A percentile compares a stretch with the other conserved stretches of the same genome.
phyloP scores from a whole-genome alignment of 1,284 basidiomycete species.

The Ustilago crameri region DNA sequence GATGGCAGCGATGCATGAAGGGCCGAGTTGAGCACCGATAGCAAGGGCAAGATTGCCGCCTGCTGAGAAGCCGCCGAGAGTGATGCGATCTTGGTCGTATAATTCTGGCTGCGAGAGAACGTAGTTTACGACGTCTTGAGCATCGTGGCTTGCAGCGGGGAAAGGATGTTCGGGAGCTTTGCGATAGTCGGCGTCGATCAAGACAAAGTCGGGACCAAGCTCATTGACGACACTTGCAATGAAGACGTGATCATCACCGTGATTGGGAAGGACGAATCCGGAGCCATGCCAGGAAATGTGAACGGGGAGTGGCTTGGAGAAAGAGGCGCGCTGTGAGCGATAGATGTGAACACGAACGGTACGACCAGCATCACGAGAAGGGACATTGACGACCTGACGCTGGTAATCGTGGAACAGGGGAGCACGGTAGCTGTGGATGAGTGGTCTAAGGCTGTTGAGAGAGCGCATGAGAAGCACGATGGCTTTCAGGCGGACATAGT shows the following conservation, averaged over 20 bases:
- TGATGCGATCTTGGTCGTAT: constrained; percentile 44
- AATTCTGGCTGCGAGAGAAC: constrained; percentile 36
- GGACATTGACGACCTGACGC: constrained; percentile 31
- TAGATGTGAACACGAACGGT: constrained; percentile 49
- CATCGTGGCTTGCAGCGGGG: constrained; percentile 52
- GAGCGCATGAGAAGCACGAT: constrained; percentile 27
- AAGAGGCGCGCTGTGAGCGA: constrained; percentile 26
- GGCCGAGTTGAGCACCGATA: constrained; percentile 36
- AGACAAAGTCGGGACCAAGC: constrained; percentile 29
- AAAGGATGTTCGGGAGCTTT: constrained; percentile 64
- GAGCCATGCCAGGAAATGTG: constrained; percentile 47
- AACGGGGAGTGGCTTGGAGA: constrained; percentile 26
- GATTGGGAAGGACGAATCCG: constrained; percentile 42
- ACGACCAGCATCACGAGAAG: constrained; percentile 47
- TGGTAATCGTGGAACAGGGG: constrained; percentile 23
- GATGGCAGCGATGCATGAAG: constrained; percentile 45
- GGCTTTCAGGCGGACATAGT: constrained; percentile 33
- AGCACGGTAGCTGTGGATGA: constrained; percentile 9
- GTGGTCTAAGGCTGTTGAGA: constrained; percentile 15
- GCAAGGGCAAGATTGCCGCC: constrained; percentile 60
- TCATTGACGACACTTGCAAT: constrained; percentile 15
- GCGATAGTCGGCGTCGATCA: constrained; percentile 62
- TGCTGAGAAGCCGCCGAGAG: constrained; percentile 59
- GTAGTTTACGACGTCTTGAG: constrained; percentile 45
- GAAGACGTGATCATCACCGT: constrained; percentile 43